Conservation (phyloP, 257 asterid species). For the Salvia hispanica region DNA sequence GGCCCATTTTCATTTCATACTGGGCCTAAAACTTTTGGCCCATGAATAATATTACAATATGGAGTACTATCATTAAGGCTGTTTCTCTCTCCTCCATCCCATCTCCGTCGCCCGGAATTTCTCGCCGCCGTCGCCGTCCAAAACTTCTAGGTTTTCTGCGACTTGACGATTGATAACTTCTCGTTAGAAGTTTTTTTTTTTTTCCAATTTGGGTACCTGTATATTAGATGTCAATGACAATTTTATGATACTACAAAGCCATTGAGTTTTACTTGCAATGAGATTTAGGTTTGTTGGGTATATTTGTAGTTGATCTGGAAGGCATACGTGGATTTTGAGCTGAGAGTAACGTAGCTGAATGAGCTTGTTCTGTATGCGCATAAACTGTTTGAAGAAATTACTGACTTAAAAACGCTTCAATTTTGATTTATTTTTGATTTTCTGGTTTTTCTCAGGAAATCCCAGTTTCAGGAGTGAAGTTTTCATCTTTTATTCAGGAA, state of each 20-base stretch:
- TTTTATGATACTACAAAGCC: neutral
- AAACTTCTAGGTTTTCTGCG: neutral
- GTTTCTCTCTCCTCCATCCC: neutral
- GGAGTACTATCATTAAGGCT: neutral
- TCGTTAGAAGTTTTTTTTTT: neutral
- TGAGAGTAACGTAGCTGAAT: neutral
- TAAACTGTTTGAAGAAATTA: conserved; percentile 40
- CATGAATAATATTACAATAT: neutral
- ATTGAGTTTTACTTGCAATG: neutral
- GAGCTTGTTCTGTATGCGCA: conserved; percentile 28
- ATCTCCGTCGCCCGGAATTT: conserved; percentile 23
- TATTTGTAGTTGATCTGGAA: neutral
- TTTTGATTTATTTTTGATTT: neutral
- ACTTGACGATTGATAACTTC: neutral
- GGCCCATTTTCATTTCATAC: neutral
- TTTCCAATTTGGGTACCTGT: neutral
- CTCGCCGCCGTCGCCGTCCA: conserved; percentile 7
- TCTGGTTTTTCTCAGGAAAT: neutral
- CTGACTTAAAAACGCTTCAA: conserved; percentile 22
- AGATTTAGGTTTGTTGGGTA: neutral
- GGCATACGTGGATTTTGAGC: neutral
- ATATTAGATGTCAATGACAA: neutral
- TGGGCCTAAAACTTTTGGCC: neutral
- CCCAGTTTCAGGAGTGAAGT: conserved; percentile 6
- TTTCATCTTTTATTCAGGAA: conserved; percentile 9